These are phyloP conservation scores for Sherardia arvensis DNA, from an alignment of 257 asterid species.

Conservation along the genomic window DNA sequence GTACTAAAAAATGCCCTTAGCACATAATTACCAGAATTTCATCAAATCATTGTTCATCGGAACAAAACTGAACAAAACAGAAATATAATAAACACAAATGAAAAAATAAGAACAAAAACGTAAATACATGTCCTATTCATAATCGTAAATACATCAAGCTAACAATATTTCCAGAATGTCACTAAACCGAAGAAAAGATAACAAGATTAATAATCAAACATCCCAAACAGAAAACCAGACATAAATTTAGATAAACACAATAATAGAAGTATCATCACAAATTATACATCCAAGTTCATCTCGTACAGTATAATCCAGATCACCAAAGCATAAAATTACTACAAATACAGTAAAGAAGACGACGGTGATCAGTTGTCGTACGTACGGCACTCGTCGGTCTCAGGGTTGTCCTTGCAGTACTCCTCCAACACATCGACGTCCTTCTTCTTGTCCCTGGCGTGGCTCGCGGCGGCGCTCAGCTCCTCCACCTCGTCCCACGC, in stretches of 20 bases:
- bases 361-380: constrained; percentile 37
- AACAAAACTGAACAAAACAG: too few relatives aligned
- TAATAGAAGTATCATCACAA: not conserved
- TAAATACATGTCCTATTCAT: too few relatives aligned
- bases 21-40: too few relatives aligned
- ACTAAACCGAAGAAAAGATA: too few relatives aligned
- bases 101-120: too few relatives aligned
- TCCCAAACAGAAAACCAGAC: too few relatives aligned
- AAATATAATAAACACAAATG: too few relatives aligned
- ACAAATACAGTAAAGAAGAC: not conserved
- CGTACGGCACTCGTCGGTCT: constrained; percentile 89
- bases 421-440: constrained; percentile 54
- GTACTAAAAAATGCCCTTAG: too few relatives aligned
- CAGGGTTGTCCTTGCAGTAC: constrained; percentile 93
- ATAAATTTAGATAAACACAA: not conserved
- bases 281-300: not conserved
- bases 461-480: constrained; percentile 94
- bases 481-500: constrained; percentile 99
- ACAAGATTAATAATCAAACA: too few relatives aligned
- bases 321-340: not conserved
- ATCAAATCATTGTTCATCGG: too few relatives aligned
- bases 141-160: too few relatives aligned
- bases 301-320: not conserved
- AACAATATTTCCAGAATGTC: too few relatives aligned
- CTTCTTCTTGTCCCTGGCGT: constrained; percentile 71